Evolutionary conservation across 2,329 filamentous ascomycete species (phyloP).

Genomic region (Fusarium chaquense): DNA sequence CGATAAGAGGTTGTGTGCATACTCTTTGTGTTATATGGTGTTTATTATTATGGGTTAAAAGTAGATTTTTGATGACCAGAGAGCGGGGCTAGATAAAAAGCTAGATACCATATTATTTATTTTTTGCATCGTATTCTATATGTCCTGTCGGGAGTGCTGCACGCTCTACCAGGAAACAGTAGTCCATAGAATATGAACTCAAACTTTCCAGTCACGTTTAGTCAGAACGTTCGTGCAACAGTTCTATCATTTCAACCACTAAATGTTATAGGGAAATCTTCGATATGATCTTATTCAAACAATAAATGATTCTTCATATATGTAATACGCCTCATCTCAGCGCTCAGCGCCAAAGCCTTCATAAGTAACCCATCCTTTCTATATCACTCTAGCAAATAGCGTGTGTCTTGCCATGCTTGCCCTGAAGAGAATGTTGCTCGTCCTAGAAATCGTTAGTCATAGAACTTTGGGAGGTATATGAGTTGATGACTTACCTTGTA

Average conservation of each 20-base stretch:
- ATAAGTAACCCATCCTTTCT: conserved; percentile 20
- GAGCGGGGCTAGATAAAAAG: conserved; percentile 32
- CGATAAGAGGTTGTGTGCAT: conserved; percentile 41
- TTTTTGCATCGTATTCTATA: not conserved
- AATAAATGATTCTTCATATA: conserved; percentile 32
- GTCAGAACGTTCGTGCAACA: not conserved
- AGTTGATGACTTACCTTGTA: conserved; percentile 59
- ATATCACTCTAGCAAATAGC: conserved; percentile 74
- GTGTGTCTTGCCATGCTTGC: conserved; percentile 91
- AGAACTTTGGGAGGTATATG: not conserved
- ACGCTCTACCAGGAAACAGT: not conserved
- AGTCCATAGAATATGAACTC: not conserved
- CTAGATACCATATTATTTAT: conserved; percentile 38
- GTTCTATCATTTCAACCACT: too few relatives aligned
- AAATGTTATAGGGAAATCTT: not conserved
- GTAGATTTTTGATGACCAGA: conserved; percentile 16
- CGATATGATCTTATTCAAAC: not conserved
- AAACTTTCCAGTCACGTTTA: not conserved
- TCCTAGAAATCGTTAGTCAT: conserved; percentile 58
- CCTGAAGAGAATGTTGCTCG: conserved; percentile 89
- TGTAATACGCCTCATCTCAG: conserved; percentile 25
- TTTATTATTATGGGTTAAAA: conserved; percentile 9
- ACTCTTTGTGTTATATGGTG: not conserved
- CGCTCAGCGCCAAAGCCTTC: conserved; percentile 39
- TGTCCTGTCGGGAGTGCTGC: not conserved